phyloP scores from a whole-genome alignment of 2,329 filamentous ascomycete genomes.

The Cercospora citrullina region DNA sequence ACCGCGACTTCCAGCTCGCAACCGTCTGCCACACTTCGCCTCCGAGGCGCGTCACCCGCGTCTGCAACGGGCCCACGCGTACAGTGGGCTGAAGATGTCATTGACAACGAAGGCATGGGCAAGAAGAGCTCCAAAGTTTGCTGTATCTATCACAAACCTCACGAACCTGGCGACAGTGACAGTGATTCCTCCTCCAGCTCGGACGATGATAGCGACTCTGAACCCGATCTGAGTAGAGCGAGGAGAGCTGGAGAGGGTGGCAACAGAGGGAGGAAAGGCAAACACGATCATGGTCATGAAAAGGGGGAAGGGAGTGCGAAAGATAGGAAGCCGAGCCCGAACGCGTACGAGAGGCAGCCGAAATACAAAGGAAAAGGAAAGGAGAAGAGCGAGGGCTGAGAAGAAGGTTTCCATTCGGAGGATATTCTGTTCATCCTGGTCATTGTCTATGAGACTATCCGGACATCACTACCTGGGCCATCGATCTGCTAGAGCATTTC shows the following conservation, averaged over 20 bases:
- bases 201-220: conserved; percentile 56
- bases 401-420: neutral
- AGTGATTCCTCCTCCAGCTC: conserved; percentile 62
- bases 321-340: conserved; percentile 65
- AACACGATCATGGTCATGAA: conserved; percentile 68
- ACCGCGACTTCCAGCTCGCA: conserved; percentile 30
- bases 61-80: conserved; percentile 61
- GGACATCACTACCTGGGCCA: neutral
- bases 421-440: neutral
- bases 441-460: neutral
- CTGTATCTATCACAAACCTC: conserved; percentile 94
- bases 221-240: conserved; percentile 52
- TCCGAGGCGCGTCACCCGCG: conserved; percentile 41
- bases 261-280: conserved; percentile 59
- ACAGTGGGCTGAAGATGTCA: conserved; percentile 87
- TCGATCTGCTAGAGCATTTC: neutral
- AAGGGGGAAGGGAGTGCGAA: conserved; percentile 42
- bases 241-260: conserved; percentile 44
- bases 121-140: conserved; percentile 98
- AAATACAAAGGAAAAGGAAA: conserved; percentile 45
- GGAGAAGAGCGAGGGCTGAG: conserved; percentile 34
- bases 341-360: conserved; percentile 78
- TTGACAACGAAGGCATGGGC: conserved; percentile 93
- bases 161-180: conserved; percentile 78
- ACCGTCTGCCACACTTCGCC: conserved; percentile 39